Evolutionary conservation across 768 basidiomycete species (phyloP), one percentile per base, ranked within the genome.

Genomic region (Termitomyces heimii): DNA sequence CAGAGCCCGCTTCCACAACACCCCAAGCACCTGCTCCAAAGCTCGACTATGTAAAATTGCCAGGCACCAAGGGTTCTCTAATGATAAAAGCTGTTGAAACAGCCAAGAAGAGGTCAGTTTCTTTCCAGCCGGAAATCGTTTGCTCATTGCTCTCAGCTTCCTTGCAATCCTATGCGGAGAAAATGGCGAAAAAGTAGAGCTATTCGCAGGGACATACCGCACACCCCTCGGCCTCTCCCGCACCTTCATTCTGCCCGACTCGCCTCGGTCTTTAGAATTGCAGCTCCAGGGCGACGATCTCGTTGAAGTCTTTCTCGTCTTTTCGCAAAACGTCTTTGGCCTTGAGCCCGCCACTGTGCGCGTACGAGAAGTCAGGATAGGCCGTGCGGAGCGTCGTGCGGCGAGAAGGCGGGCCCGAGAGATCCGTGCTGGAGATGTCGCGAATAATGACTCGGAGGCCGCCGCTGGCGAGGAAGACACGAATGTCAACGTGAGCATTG

Each of bases 111-210:
- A 96, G 94, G 86, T 88, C 39, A 54, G 71, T 61, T 56, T 55
- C 45, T 29, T 20, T 47, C 49, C n/a, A 40, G 16, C 16, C 55
- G 10, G 3, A 14, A 48, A 5, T 18, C 7, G 46, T 13, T 18
- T 55, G 31, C 54, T 32, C 48, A 57, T 49, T 44, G 14, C 44
- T 6, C 29, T 60, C 51, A 94, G 92, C 70, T 96, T 95, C 75
- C 80, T 96, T 24, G 93, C 94, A 9, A 94, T 95, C 64, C 80
- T 96, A 0, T 95, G 94, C 62, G 93, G 93, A 20, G 94, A 95
- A 34, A 88, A 84, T 61, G 94, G 92, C 16, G 93, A 95, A 74
- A 92, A 94, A 66, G 92, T 96, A 47, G 93, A 96, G 66, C 75
- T 96, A 12, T 96, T 95, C 70, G 93, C 94, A 40, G 93, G 94